Conservation (phyloP, 2,329 filamentous ascomycete genomes). For the Leptographium lundbergii region DNA sequence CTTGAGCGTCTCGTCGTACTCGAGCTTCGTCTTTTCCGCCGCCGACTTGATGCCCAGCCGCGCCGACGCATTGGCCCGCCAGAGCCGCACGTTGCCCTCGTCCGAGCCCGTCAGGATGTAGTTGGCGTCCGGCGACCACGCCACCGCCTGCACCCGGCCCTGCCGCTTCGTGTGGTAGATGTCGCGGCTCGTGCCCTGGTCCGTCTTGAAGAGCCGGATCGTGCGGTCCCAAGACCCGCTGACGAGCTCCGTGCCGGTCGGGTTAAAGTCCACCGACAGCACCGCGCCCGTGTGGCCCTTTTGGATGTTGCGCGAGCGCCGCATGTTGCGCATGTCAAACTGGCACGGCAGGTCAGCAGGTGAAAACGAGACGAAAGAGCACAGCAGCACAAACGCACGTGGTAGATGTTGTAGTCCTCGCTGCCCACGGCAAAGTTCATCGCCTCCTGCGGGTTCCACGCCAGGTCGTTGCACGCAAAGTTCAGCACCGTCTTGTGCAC, state of each 20-base stretch:
- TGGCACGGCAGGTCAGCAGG: neutral
- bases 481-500: constrained; percentile 70
- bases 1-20: constrained; percentile 80
- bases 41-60: constrained; percentile 77
- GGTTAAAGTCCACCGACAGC: constrained; percentile 93
- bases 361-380: neutral
- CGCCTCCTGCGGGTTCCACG: constrained; percentile 77
- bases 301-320: constrained; percentile 14
- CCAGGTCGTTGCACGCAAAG: constrained; percentile 70
- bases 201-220: constrained; percentile 70
- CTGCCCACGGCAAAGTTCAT: constrained; percentile 73
- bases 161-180: constrained; percentile 97
- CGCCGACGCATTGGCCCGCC: constrained; percentile 76
- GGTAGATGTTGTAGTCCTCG: constrained; percentile 86
- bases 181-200: constrained; percentile 74
- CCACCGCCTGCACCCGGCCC: constrained; percentile 60
- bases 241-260: constrained; percentile 87
- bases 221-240: constrained; percentile 83
- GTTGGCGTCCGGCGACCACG: constrained; percentile 64
- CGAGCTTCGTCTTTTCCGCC: constrained; percentile 71
- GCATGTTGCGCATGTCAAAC: constrained; percentile 66
- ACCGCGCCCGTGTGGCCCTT: constrained; percentile 46
- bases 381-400: constrained; percentile 29
- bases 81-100: constrained; percentile 77
- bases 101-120: constrained; percentile 87